Evolutionary conservation across 768 basidiomycete genomes (phyloP).

Genomic region (Tylopilus plumbeoviolaceoides): DNA sequence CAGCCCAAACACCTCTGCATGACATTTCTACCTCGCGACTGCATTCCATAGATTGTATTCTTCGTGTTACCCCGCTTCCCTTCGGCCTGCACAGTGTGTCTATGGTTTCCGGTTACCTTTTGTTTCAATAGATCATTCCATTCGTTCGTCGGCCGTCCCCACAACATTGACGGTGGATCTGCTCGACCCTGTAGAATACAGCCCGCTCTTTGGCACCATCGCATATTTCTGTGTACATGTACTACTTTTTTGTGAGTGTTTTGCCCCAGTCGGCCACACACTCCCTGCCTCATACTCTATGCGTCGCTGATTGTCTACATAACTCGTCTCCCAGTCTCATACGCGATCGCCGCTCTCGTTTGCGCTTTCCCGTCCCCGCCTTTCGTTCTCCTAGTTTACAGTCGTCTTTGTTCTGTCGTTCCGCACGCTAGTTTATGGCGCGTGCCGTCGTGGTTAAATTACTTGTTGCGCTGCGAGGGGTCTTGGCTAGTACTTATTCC

Average conservation of each 20-base stretch:
- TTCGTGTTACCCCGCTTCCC: constrained; percentile 11
- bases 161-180: constrained; percentile 9
- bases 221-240: constrained; percentile 32
- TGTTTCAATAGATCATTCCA: constrained; percentile 27
- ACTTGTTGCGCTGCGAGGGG: not conserved
- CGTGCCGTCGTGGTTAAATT: not conserved
- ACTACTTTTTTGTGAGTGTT: no score
- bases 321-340: not conserved
- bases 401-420: not conserved
- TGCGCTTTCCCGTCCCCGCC: not conserved
- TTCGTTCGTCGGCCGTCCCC: constrained; percentile 8
- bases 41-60: constrained; percentile 26
- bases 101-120: constrained; percentile 9
- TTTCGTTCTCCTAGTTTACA: constrained; percentile 4
- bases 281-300: constrained; percentile 18
- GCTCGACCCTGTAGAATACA: constrained; percentile 23
- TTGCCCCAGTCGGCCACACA: no score
- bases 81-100: constrained; percentile 12
- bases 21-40: constrained; percentile 3
- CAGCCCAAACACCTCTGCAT: constrained; percentile 21
- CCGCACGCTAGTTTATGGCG: not conserved
- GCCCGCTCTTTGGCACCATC: constrained; percentile 7
- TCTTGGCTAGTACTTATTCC: no score
- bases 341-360: constrained; percentile 7
- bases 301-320: constrained; percentile 17